Base-by-base conservation (phyloP, 2,329 filamentous ascomycete genomes). In the Fusarium abutilonis region DNA sequence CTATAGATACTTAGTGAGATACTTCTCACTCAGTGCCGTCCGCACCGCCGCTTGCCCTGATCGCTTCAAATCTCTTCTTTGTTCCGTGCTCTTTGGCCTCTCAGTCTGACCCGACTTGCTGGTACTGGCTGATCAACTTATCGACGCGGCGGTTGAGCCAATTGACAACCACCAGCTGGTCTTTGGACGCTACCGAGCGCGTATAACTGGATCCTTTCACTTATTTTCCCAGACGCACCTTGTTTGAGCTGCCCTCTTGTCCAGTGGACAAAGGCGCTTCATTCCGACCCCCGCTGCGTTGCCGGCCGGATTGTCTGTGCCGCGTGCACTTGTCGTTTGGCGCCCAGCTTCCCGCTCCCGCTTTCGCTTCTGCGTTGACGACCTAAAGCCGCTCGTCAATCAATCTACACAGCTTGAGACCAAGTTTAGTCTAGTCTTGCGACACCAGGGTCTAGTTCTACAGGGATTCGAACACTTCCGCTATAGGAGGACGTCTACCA, bases 101-200 rank as follows among this genome's bases (percentile, higher is more conserved):
- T 31, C 21, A 60, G 34, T 39, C 31, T 43, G 23, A 26, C 41
- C 44, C 47, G 26, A 23, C 52, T 17, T n/a, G 40, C 34, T 38
- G 58, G 29, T 26, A 10, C 32, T 31, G 29, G 14, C 32, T 31
- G 29, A 31, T 31, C 29, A 13, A 31, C 29, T 52, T 45, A 43
- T 47, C 39, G 19, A 34, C 52, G 38, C 55, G 59, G 58, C 50
- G 35, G 35, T 10, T 60, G 17, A 59, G 65, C 60, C 67, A 69
- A 69, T 67, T 50, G 55, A 34, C 48, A 49, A 58, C 56, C 29
- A 32, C 49, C 56, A 43, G 28, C 47, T 46, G 29, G 46, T 50
- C 52, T 53, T 31, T 40, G 54, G 47, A 52, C 46, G 50, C 50
- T 53, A 32, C 19, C 59, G 52, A n/a, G 29, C 42, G 26, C 39